Evolutionary conservation across 768 basidiomycete species (phyloP).

Genomic region (Russula earlei): DNA sequence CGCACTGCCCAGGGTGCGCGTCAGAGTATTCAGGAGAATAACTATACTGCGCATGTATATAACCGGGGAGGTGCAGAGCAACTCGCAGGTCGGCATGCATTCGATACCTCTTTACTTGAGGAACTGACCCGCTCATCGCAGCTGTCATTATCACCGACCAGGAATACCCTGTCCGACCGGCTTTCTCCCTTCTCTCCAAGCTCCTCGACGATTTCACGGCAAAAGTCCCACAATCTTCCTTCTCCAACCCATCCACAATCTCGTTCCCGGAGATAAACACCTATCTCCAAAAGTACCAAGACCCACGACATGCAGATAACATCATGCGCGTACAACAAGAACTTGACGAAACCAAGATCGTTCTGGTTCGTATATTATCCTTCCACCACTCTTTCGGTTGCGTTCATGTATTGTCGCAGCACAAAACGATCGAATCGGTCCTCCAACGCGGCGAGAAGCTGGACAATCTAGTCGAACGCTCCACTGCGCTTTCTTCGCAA

Average conservation of each 20-base stretch:
- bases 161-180: slow-evolving; percentile 94
- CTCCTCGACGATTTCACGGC: slow-evolving; percentile 85
- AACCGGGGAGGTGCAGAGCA: slow-evolving; percentile 81
- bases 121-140: slow-evolving; percentile 26
- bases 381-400: background rate
- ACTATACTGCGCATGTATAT: slow-evolving; percentile 88
- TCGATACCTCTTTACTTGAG: slow-evolving; percentile 3
- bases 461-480: slow-evolving; percentile 91
- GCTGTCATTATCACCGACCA: slow-evolving; percentile 90
- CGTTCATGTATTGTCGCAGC: slow-evolving; percentile 38
- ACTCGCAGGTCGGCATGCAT: slow-evolving; percentile 56
- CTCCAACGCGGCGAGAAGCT: slow-evolving; percentile 94
- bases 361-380: slow-evolving; percentile 55
- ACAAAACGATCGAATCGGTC: slow-evolving; percentile 98
- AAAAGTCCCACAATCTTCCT: slow-evolving; percentile 66
- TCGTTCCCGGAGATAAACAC: slow-evolving; percentile 67
- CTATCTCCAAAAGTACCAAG: slow-evolving; percentile 90
- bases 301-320: slow-evolving; percentile 92
- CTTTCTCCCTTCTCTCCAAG: slow-evolving; percentile 91
- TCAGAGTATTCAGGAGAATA: slow-evolving; percentile 91
- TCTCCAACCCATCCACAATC: slow-evolving; percentile 53
- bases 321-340: slow-evolving; percentile 99
- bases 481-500: slow-evolving; percentile 77
- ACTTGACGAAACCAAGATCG: slow-evolving; percentile 97
- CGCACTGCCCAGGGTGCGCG: slow-evolving; percentile 81